These are phyloP conservation scores for Entomortierella chlamydospora DNA, from an alignment of 192 early-diverging fungal genomes.

Conservation along the genomic window DNA sequence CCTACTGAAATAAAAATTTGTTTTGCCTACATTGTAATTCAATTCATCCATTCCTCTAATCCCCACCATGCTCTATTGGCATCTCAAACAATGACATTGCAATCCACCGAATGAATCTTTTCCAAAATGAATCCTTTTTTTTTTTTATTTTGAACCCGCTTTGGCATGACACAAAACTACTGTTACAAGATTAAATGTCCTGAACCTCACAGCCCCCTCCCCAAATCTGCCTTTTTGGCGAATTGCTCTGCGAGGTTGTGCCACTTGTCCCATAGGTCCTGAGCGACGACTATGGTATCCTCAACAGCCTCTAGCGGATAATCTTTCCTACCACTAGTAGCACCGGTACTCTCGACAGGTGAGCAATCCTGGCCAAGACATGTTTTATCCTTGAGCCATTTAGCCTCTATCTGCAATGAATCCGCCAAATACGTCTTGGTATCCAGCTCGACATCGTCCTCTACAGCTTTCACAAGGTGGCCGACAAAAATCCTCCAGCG, in stretches of 20 bases:
- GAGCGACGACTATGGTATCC: constrained; percentile 21
- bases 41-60: too few species aligned
- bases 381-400: constrained; percentile 11
- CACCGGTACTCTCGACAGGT: not conserved
- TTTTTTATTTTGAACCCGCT: too few species aligned
- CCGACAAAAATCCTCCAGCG: constrained; percentile 45
- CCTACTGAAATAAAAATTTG: too few species aligned
- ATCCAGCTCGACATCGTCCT: constrained; percentile 5
- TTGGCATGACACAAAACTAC: too few species aligned
- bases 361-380: not conserved
- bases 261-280: constrained; percentile 42
- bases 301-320: constrained; percentile 28
- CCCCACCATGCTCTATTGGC: too few species aligned
- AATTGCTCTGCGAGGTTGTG: constrained; percentile 7
- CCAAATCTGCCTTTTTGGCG: constrained; percentile 7
- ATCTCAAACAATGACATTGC: too few species aligned
- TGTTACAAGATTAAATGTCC: too few species aligned
- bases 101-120: too few species aligned
- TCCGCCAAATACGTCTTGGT: constrained; percentile 17
- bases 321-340: not conserved
- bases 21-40: too few species aligned
- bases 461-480: constrained; percentile 5
- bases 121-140: too few species aligned
- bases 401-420: constrained; percentile 7
- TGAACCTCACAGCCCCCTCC: not conserved